Percentiles rank a stretch among this genome's conserved stretches.
phyloP scores from a whole-genome alignment of 2,329 filamentous ascomycete species.

The Lecanosticta acicola region DNA sequence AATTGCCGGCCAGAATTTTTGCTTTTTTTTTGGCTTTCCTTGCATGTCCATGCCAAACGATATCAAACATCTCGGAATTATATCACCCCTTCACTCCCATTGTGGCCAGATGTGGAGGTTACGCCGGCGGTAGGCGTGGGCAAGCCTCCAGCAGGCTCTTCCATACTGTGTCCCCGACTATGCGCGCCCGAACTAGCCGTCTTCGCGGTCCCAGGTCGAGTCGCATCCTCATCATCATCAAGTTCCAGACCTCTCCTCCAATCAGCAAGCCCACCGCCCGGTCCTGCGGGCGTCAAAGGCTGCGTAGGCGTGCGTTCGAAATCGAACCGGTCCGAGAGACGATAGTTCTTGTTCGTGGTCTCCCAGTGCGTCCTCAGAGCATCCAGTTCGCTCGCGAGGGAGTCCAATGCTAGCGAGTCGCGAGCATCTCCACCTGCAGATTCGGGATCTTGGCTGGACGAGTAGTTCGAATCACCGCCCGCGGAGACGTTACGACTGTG shows the following conservation, averaged over 20 bases:
- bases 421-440: constrained; percentile 22
- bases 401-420: constrained; percentile 59
- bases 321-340: constrained; percentile 85
- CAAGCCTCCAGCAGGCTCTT: background rate
- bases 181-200: background rate
- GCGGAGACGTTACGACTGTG: constrained; percentile 41
- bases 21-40: background rate
- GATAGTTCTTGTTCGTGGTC: constrained; percentile 90
- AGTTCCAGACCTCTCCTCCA: constrained; percentile 73
- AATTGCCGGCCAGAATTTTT: too few relatives aligned
- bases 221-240: constrained; percentile 26
- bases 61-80: too few relatives aligned
- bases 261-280: constrained; percentile 62
- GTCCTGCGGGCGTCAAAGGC: constrained; percentile 4
- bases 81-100: background rate
- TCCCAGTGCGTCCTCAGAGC: constrained; percentile 89
- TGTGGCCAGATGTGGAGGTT: too few relatives aligned
- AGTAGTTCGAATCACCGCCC: constrained; percentile 54
- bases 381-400: constrained; percentile 85
- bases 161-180: background rate
- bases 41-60: background rate
- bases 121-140: constrained; percentile 10
- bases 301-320: constrained; percentile 42
- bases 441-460: constrained; percentile 25
- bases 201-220: constrained; percentile 13